Evolutionary conservation across 164 flowering plant species (phyloP), one percentile per base, ranked within the genome.

Genomic region (Akebia trifoliata): DNA sequence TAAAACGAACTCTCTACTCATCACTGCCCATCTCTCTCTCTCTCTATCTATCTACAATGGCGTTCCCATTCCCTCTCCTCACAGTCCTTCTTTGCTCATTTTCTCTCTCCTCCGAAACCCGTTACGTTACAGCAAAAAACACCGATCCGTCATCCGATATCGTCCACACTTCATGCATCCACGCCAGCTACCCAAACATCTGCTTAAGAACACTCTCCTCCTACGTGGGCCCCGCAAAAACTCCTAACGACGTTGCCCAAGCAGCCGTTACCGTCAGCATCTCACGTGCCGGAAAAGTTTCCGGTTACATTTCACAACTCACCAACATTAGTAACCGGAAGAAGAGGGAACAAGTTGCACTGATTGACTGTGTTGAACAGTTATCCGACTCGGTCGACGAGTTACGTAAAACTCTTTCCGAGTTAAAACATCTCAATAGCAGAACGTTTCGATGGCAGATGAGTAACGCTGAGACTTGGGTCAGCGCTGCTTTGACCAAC

Each of bases 401-500:
- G 70, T 69, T 86, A 53, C 59, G 69, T 17, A 59, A 49, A 37
- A 68, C 88, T 4, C 58, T 86, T 54, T 38, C 69, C 24, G 95
- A 75, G 74, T 66, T 86, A 24, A 50, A 68, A 61, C 75, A 74
- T 46, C 67, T 81, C 30, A 69, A 71, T 4, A 56, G 57, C 25
- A 74, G 62, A 28, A 64, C 62, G 34, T 80, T 83, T 62, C 43
- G 66, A 51, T 75, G 72, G 78, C 80, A 78, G 60, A 76, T 84
- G 80, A 79, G 80, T 63, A 79, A 87, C 62, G 86, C 76, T 10
- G 65, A 84, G 77, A 87, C 90, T 15, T 87, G 90, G 90, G 90
- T 79, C 18, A 82, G 88, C 56, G 86, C 95, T 6, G 90, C 90
- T 4, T 36, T 87, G 56, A 78, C 95, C 14, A 57, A 87, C 46